Base-by-base conservation (phyloP, 2,329 filamentous ascomycete genomes). In the Diplodia intermedia region DNA sequence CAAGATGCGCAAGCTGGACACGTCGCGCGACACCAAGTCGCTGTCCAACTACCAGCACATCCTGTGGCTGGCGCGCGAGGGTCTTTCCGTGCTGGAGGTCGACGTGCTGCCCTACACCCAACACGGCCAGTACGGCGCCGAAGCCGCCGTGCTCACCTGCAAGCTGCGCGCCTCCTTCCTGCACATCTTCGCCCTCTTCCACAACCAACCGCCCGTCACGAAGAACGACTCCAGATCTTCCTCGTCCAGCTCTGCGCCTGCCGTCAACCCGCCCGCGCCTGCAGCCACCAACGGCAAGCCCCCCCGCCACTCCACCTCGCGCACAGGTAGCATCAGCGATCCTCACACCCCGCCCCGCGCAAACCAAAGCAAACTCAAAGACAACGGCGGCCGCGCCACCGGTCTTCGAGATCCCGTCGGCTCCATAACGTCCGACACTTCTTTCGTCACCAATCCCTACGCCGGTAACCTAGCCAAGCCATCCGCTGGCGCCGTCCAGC, bases 151-250 rank as follows among this genome's bases (percentile, higher is more conserved):
- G 54, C 86, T 99, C 71, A 90, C 92, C 23, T 92, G 93, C 77
- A 99, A 98, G 80, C 86, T 99, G 15, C 90, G 93, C 69, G 95
- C 95, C 18, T 97, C 93, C 23, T 97, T 98, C 77, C 95, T 96
- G 74, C 94, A 99, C 81, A 93, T 99, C 72, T 97, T 97, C 78
- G 95, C 97, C 66, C 86, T 98, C 14, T 98, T 97, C 76, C 93
- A 97, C 82, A 97, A 97, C 79, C 89, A 92, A 65, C 94, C 94
- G 0, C 86, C 90, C 0, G 87, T 97, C 68, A 60, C 67, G 18
- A 57, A 60, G 20, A 52, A 33, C 31, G 31, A 38, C 29, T 61
- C 52, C 7, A 57, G 61, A 60, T 69, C 90, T 89, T 54, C 82
- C 12, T 14, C 63, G 8, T n/a, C 63, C 12, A 36, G 43, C 33